Evolutionary conservation across 2,329 filamentous ascomycete genomes (phyloP), one percentile per base, ranked within the genome.

Genomic region (Paecilomyces niveus): DNA sequence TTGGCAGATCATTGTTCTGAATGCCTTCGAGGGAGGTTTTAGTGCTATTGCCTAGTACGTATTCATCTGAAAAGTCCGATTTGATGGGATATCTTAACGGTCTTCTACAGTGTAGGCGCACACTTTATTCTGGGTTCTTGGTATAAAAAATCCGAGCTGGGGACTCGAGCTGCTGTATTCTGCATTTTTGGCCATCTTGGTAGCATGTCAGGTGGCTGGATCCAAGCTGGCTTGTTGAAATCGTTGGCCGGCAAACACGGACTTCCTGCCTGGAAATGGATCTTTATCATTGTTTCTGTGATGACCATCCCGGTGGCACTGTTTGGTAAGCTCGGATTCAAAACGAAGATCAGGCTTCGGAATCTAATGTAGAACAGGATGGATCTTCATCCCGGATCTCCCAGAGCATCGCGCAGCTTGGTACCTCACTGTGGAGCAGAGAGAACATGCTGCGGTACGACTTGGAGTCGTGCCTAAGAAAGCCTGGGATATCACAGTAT

Each of bases 111-210:
- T 55, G 73, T 76, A 0, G 76, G 76, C 0, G 77, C 74, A 0
- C 76, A 78, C 52, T 78, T 78, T 58, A 76, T 78, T 29, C 76
- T 77, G 52, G 76, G 73, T 0, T 75, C 73, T 2, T 78, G 77
- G 77, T 79, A 78, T 57, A 75, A 74, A 55, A 72, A 72, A 54
- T 74, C 74, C 0, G 76, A 79, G 57, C 68, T 79, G 3, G 76
- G 74, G 0, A 76, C 39, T 45, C 39, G 39, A n/a, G 39, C 39
- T n/a, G 39, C 39, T 3, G 10, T 45, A 21, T 78, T 79, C 53
- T 78, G 75, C 56, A 70, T 71, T 0, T 77, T 77, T 52, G 76
- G 76, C 0, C 74, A 78, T 54, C 53, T 79, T 3, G 76, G 76
- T 0, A 77, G 72, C 26, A 78, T 78, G 74, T 71, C 76, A 0